Conservation (phyloP, 2,329 filamentous ascomycete genomes). For the Penicillium sp. region DNA sequence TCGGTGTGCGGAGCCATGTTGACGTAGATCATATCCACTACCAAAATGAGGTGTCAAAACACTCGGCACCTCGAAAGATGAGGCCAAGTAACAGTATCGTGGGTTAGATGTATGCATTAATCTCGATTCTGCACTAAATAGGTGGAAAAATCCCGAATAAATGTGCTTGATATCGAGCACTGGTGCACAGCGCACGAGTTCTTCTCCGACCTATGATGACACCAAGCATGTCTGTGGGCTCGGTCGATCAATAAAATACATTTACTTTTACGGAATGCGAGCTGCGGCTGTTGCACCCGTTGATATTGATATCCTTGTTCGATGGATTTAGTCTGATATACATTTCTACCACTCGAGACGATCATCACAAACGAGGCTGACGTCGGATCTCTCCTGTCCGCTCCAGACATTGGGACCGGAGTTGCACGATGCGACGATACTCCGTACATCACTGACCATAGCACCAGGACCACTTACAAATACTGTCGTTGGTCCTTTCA, state of each 20-base stretch:
- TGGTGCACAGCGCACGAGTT: neutral
- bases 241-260: neutral
- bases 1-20: neutral
- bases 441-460: conserved; percentile 60
- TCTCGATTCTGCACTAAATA: neutral
- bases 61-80: neutral
- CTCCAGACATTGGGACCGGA: conserved; percentile 56
- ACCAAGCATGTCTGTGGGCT: neutral
- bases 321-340: neutral
- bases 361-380: conserved; percentile 60
- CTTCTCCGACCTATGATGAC: neutral
- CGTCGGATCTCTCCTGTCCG: conserved; percentile 56
- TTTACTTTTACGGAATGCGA: neutral
- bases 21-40: neutral
- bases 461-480: conserved; percentile 60
- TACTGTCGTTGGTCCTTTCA: conserved; percentile 52
- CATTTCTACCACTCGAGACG: conserved; percentile 42
- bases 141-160: neutral
- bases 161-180: neutral
- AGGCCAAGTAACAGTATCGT: neutral
- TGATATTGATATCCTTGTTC: neutral
- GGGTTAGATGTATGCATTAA: neutral
- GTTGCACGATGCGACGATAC: conserved; percentile 55
- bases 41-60: neutral
- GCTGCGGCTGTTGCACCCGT: neutral